These are phyloP conservation scores for Metschnikowia dekortorum DNA, from an alignment of 805 yeast species.

Conservation along the genomic window DNA sequence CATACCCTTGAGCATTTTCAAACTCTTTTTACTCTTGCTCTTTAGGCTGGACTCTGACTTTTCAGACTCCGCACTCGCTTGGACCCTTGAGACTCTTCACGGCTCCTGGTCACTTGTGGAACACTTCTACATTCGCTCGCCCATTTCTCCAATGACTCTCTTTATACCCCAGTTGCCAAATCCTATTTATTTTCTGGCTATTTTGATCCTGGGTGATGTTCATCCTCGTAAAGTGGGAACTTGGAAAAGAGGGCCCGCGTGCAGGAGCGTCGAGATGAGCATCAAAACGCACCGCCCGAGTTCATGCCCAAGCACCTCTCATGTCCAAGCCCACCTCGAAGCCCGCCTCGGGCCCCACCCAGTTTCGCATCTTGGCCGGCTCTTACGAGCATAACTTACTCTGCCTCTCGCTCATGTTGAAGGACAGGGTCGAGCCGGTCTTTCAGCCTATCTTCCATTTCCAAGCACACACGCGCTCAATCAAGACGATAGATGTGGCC, in stretches of 20 bases:
- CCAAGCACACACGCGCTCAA: slow-evolving; percentile 88
- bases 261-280: slow-evolving; percentile 7
- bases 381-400: slow-evolving; percentile 91
- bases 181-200: too few species aligned
- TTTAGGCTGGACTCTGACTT: too few species aligned
- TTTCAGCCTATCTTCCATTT: slow-evolving; percentile 95
- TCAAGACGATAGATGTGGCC: slow-evolving; percentile 78
- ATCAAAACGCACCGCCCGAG: slow-evolving; percentile 2
- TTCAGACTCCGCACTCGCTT: too few species aligned
- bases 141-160: too few species aligned
- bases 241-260: background rate
- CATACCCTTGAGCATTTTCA: too few species aligned
- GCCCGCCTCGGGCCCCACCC: slow-evolving; percentile 16
- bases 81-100: too few species aligned
- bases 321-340: slow-evolving; percentile 8
- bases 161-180: too few species aligned
- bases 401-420: slow-evolving; percentile 72
- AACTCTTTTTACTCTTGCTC: too few species aligned
- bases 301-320: background rate
- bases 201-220: too few species aligned
- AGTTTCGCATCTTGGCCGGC: slow-evolving; percentile 84
- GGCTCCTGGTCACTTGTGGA: too few species aligned
- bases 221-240: background rate
- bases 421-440: slow-evolving; percentile 42
- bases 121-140: too few species aligned